These are phyloP conservation scores for Fusarium tjaetaba DNA, from an alignment of 2,329 filamentous ascomycete species.

Conservation along the genomic window DNA sequence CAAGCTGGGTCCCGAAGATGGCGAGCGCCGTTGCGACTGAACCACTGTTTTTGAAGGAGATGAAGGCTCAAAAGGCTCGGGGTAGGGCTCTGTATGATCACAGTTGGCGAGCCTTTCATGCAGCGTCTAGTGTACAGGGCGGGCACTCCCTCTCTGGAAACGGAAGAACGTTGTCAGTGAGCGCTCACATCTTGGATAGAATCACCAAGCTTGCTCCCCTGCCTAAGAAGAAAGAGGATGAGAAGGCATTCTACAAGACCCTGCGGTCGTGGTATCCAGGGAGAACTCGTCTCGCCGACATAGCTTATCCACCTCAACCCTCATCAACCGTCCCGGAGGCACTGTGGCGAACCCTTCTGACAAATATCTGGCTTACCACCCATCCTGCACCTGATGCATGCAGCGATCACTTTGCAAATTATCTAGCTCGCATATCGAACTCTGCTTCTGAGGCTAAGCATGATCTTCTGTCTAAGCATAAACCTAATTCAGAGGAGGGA, in stretches of 20 bases:
- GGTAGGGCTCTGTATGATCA: neutral
- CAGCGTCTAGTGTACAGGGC: neutral
- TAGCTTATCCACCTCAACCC: neutral
- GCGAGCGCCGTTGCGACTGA: conserved; percentile 9
- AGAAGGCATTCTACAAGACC: neutral
- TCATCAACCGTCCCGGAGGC: neutral
- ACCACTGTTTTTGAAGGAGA: conserved; percentile 10
- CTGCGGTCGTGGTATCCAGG: conserved; percentile 9
- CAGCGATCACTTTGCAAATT: neutral
- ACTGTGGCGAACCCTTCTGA: neutral
- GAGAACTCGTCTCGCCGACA: neutral
- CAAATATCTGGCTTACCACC: conserved; percentile 8
- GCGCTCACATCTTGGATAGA: neutral
- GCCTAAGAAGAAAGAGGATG: neutral
- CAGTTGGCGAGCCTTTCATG: neutral
- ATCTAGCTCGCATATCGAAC: neutral
- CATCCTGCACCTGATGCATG: conserved; percentile 1
- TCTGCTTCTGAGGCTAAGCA: neutral
- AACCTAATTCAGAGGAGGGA: neutral
- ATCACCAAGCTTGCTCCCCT: neutral
- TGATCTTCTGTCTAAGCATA: neutral
- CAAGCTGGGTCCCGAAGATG: conserved; percentile 21
- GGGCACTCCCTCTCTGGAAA: neutral
- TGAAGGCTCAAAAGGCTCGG: conserved; percentile 1
- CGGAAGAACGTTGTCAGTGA: neutral